These are phyloP conservation scores for Grosmannia penicillata DNA, from an alignment of 2,329 filamentous ascomycete genomes.

Conservation along the genomic window DNA sequence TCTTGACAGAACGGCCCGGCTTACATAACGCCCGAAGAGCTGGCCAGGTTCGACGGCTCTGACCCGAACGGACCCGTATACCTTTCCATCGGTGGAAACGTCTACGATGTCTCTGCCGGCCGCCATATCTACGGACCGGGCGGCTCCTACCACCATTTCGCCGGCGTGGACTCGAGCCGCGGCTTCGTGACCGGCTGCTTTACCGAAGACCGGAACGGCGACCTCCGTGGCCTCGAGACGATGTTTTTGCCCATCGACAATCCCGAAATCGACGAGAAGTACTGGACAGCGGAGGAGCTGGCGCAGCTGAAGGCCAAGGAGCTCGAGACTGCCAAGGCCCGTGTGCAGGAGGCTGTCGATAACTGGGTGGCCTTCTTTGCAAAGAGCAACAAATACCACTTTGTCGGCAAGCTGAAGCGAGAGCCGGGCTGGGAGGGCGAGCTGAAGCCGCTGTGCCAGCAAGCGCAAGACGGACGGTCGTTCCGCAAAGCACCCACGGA, in stretches of 20 bases:
- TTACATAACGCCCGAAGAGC: slow-evolving; percentile 59
- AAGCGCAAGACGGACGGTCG: slow-evolving; percentile 44
- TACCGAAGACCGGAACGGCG: slow-evolving; percentile 64
- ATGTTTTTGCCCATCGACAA: slow-evolving; percentile 62
- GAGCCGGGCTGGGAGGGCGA: slow-evolving; percentile 45
- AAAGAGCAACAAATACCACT: slow-evolving; percentile 65
- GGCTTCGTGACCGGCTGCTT: slow-evolving; percentile 93
- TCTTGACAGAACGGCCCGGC: slow-evolving; percentile 42
- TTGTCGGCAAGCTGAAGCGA: slow-evolving; percentile 60
- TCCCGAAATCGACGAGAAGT: slow-evolving; percentile 43
- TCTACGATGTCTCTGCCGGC: slow-evolving; percentile 67
- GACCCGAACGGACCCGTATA: slow-evolving; percentile 68
- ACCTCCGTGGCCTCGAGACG: slow-evolving; percentile 74
- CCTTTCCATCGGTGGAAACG: slow-evolving; percentile 74
- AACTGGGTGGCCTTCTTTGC: slow-evolving; percentile 79
- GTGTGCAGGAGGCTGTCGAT: slow-evolving; percentile 51
- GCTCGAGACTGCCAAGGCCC: slow-evolving; percentile 43
- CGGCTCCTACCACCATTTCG: slow-evolving; percentile 75
- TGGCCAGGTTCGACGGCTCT: slow-evolving; percentile 62
- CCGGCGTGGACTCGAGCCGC: slow-evolving; percentile 72
- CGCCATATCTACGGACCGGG: slow-evolving; percentile 64
- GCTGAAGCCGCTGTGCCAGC: slow-evolving; percentile 52
- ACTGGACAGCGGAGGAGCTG: slow-evolving; percentile 40
- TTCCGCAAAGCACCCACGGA: slow-evolving; percentile 44
- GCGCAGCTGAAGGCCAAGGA: slow-evolving; percentile 45